phyloP scores from a whole-genome alignment of 148 eudicot species.

The Rhododendron griersonianum region DNA sequence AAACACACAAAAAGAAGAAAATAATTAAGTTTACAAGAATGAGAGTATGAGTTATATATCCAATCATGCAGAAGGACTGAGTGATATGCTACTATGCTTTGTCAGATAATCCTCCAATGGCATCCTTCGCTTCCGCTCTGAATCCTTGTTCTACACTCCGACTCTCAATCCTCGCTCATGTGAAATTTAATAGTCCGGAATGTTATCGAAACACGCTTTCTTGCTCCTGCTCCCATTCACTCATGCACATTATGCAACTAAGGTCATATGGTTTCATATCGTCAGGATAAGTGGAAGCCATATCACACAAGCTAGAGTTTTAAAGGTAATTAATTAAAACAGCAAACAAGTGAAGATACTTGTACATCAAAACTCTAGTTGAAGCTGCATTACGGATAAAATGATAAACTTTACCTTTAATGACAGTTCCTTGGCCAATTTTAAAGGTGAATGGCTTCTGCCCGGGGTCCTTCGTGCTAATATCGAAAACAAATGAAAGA shows the following conservation, averaged over 20 bases:
- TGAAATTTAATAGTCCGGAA: too few relatives aligned
- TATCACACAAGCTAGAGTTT: not conserved
- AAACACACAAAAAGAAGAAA: too few relatives aligned
- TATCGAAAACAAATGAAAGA: conserved; percentile 12
- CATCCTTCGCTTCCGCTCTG: not conserved
- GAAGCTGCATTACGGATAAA: not conserved
- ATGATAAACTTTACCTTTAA: conserved; percentile 53
- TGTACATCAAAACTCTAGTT: not conserved
- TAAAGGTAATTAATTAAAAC: not conserved
- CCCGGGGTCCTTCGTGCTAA: conserved; percentile 89
- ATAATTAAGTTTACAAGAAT: too few relatives aligned
- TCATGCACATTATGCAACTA: not conserved
- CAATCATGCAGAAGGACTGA: not conserved
- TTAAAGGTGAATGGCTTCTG: conserved; percentile 73
- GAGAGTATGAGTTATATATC: not conserved
- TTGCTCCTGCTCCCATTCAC: not conserved
- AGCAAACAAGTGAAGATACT: not conserved
- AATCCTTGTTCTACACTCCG: not conserved
- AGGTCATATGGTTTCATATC: not conserved
- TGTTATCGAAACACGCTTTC: not conserved
- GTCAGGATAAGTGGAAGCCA: too few relatives aligned
- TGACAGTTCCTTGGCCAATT: conserved; percentile 69
- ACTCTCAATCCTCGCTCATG: not conserved
- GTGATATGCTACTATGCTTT: not conserved
- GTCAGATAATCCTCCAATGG: not conserved